Percentiles rank a stretch among this genome's conserved stretches.
These are phyloP conservation scores for Russula earlei DNA, from an alignment of 768 basidiomycete species.

Conservation along the genomic window DNA sequence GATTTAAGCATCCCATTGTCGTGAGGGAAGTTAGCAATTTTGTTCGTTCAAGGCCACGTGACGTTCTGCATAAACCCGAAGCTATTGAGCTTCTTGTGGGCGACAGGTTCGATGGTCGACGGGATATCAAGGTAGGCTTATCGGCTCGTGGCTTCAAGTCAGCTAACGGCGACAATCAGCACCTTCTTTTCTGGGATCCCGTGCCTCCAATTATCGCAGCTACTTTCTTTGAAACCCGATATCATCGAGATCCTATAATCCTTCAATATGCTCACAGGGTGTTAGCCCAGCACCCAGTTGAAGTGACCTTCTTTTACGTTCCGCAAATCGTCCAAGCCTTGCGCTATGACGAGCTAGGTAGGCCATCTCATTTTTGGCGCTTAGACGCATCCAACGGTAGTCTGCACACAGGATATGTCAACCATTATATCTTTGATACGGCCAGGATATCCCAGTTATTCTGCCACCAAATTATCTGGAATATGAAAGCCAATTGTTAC, in stretches of 20 bases:
- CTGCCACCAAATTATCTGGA: constrained; percentile 99
- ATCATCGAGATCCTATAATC: constrained; percentile 72
- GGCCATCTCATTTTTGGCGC: constrained; percentile 16
- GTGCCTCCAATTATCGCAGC: constrained; percentile 77
- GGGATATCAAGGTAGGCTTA: constrained; percentile 63
- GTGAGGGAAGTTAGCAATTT: constrained; percentile 66
- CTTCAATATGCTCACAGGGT: constrained; percentile 96
- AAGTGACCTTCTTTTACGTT: constrained; percentile 96
- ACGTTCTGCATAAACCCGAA: constrained; percentile 68
- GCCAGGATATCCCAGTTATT: constrained; percentile 95
- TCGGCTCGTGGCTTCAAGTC: neutral
- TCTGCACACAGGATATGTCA: constrained; percentile 65
- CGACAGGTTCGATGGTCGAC: constrained; percentile 49
- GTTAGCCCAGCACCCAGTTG: constrained; percentile 88
- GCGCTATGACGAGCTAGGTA: constrained; percentile 82
- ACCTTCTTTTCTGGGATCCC: constrained; percentile 81
- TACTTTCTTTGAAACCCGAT: constrained; percentile 79
- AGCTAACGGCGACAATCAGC: constrained; percentile 35
- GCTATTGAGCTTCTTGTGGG: constrained; percentile 75
- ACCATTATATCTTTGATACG: constrained; percentile 92
- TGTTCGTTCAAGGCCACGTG: constrained; percentile 61
- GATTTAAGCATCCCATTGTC: constrained; percentile 64
- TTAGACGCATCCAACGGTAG: neutral
- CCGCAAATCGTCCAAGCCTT: constrained; percentile 97
- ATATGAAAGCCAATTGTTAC: constrained; percentile 98